Evolutionary conservation across 2,329 filamentous ascomycete genomes (phyloP).

Genomic region (Talaromyces sp.): DNA sequence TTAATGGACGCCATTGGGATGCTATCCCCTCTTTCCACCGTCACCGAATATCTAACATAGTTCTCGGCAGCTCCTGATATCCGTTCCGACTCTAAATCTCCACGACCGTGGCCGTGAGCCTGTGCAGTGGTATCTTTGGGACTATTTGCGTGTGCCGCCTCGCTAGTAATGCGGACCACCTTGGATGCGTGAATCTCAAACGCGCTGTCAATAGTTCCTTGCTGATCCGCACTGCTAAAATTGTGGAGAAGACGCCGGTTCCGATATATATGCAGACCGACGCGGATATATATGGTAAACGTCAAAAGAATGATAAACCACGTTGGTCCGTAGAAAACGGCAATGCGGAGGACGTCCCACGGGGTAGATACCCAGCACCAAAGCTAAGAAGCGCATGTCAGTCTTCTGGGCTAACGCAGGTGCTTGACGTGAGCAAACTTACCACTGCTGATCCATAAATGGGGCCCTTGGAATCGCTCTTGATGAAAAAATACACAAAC

Average conservation of each 20-base stretch:
- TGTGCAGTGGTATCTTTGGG: background rate
- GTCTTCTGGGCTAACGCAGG: background rate
- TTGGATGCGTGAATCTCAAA: conserved; percentile 43
- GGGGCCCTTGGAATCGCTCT: conserved; percentile 46
- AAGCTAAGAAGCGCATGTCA: conserved; percentile 39
- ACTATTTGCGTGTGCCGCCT: conserved; percentile 30
- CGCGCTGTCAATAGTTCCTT: conserved; percentile 37
- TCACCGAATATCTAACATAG: conserved; percentile 24
- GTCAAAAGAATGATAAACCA: conserved; percentile 40
- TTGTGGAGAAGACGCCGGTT: conserved; percentile 60
- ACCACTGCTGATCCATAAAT: conserved; percentile 70
- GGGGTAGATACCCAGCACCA: conserved; percentile 74
- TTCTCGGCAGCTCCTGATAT: background rate
- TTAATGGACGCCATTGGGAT: conserved; percentile 5
- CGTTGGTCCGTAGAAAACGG: conserved; percentile 61
- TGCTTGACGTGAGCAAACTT: conserved; percentile 18
- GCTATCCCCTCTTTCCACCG: conserved; percentile 22
- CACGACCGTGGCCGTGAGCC: background rate
- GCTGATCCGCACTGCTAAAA: conserved; percentile 46
- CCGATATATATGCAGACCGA: conserved; percentile 37
- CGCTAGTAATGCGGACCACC: conserved; percentile 60
- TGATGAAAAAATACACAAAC: conserved; percentile 63
- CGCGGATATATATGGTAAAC: conserved; percentile 36
- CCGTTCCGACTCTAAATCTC: background rate
- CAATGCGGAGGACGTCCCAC: conserved; percentile 69